phyloP scores from a whole-genome alignment of 257 asterid species.

The Anisodus tanguticus region DNA sequence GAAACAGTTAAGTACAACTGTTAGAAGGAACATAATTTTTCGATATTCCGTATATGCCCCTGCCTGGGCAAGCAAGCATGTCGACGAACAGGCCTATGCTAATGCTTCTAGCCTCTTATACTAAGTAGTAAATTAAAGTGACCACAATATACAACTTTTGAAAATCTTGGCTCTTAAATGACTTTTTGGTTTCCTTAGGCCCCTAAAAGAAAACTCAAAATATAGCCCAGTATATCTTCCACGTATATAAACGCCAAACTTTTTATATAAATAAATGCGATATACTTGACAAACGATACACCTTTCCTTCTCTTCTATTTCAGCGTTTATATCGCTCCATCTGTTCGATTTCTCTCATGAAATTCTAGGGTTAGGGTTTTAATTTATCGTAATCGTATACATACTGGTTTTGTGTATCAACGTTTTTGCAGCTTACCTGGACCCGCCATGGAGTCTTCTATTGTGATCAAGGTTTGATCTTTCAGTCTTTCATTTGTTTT shows the following conservation, averaged over 20 bases:
- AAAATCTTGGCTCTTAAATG: background rate
- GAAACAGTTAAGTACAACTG: too few relatives aligned
- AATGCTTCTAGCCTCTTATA: too few relatives aligned
- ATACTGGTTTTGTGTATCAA: background rate
- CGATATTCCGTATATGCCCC: too few relatives aligned
- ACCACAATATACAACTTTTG: too few relatives aligned
- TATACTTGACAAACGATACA: background rate
- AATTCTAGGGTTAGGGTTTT: conserved; percentile 44
- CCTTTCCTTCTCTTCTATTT: conserved; percentile 28
- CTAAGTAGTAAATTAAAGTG: too few relatives aligned
- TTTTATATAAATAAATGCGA: background rate
- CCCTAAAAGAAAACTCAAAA: background rate
- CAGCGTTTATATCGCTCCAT: conserved; percentile 24
- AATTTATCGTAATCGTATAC: too few relatives aligned
- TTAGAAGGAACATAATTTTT: too few relatives aligned
- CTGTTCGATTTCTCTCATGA: background rate
- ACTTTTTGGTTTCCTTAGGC: conserved; percentile 25
- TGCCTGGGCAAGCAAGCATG: too few relatives aligned
- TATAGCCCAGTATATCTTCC: background rate
- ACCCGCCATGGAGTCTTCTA: conserved; percentile 54
- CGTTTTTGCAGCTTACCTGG: conserved; percentile 33
- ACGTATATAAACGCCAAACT: background rate
- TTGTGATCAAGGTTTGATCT: conserved; percentile 72
- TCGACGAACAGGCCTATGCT: too few relatives aligned
- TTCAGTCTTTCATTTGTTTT: background rate